phyloP scores from a whole-genome alignment of 2,329 filamentous ascomycete genomes.

The Plectosphaerella plurivora region DNA sequence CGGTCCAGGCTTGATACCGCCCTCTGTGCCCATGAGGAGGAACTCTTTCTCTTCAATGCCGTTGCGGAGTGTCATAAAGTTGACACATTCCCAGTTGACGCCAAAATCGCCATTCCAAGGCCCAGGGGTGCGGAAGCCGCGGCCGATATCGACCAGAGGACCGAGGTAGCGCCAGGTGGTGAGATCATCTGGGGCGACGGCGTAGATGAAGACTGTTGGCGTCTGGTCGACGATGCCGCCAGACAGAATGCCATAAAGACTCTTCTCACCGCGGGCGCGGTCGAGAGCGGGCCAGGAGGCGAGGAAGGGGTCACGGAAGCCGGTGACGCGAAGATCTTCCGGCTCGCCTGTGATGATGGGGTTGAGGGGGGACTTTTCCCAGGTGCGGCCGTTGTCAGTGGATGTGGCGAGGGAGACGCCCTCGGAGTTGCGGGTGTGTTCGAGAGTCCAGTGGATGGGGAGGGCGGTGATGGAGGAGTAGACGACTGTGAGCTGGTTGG shows the following conservation, averaged over 20 bases:
- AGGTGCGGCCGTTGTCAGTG: conserved; percentile 27
- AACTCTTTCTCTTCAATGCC: conserved; percentile 27
- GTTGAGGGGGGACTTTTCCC: conserved; percentile 23
- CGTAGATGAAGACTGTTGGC: conserved; percentile 43
- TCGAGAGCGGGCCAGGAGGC: conserved; percentile 22
- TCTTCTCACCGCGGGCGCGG: conserved; percentile 13
- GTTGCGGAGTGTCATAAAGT: conserved; percentile 35
- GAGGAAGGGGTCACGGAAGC: conserved; percentile 29
- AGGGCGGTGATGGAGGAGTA: conserved; percentile 28
- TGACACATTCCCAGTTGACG: conserved; percentile 46
- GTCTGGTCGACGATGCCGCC: conserved; percentile 36
- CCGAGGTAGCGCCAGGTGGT: conserved; percentile 40
- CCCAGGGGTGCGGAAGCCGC: conserved; percentile 29
- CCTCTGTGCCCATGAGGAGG: conserved; percentile 41
- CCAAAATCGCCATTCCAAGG: conserved; percentile 45
- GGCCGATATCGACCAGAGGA: conserved; percentile 31
- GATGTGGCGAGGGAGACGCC: conserved; percentile 34
- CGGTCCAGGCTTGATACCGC: conserved; percentile 18
- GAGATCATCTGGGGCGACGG: conserved; percentile 31
- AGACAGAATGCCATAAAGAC: conserved; percentile 42
- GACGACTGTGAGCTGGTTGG: conserved; percentile 22
- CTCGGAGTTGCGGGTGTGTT: conserved; percentile 35
- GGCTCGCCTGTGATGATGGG: conserved; percentile 24
- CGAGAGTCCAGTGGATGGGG: conserved; percentile 30
- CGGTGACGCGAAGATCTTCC: conserved; percentile 19